phyloP scores from a whole-genome alignment of 306 rosid genomes.

The Glycyrrhiza uralensis region DNA sequence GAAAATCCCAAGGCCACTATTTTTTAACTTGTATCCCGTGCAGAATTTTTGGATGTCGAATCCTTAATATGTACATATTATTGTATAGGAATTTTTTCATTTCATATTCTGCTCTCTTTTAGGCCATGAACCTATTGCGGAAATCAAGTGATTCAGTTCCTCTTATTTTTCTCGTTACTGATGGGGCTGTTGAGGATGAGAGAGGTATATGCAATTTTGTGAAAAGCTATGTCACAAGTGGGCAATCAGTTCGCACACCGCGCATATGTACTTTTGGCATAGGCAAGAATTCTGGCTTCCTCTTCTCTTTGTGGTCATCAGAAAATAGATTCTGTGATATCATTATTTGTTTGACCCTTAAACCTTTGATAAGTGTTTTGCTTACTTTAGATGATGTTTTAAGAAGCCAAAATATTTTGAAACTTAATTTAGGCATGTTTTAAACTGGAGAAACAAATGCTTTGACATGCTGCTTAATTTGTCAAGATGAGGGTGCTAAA shows the following conservation, averaged over 20 bases:
- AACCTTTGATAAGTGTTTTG: constrained; percentile 1
- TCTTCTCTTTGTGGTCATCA: constrained; percentile 21
- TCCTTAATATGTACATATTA: constrained; percentile 13
- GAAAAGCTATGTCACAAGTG: constrained; percentile 45
- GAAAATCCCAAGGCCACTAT: neutral
- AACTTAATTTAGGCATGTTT: neutral
- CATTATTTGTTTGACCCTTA: constrained; percentile 5
- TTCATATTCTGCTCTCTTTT: constrained; percentile 29
- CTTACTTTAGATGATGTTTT: neutral
- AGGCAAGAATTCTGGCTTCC: constrained; percentile 50
- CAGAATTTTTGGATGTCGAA: constrained; percentile 11
- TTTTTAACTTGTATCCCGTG: neutral
- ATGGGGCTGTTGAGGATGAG: constrained; percentile 86
- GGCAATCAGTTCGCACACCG: constrained; percentile 46
- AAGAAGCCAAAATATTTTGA: neutral
- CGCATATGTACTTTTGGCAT: constrained; percentile 87
- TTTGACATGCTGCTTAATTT: neutral
- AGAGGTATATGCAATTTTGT: constrained; percentile 72
- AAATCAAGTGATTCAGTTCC: constrained; percentile 58
- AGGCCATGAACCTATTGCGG: constrained; percentile 81
- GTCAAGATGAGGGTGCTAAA: constrained; percentile 1
- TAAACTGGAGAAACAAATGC: neutral
- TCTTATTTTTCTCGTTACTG: constrained; percentile 80
- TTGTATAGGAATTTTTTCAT: neutral
- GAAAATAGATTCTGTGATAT: neutral